Percentiles rank a stretch among this genome's conserved stretches.
phyloP scores from a whole-genome alignment of 805 yeast species.

The Kodamaea jinghongensis region DNA sequence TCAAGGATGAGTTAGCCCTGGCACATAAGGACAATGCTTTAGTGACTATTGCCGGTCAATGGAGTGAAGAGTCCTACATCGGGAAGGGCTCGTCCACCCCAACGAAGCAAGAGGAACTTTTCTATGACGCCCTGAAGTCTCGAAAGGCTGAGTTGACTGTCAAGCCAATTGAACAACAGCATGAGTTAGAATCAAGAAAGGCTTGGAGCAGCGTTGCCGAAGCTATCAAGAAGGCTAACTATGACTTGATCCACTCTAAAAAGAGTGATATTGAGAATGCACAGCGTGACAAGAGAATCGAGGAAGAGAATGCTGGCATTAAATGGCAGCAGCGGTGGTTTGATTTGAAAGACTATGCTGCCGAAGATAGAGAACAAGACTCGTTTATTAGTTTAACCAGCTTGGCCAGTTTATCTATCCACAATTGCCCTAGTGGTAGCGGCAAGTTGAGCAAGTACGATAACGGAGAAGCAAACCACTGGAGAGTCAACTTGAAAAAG shows the following conservation, averaged over 20 bases:
- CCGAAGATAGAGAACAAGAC: slow-evolving; percentile 21
- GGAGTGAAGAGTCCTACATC: slow-evolving; percentile 78
- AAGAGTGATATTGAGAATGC: slow-evolving; percentile 78
- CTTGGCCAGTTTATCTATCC: slow-evolving; percentile 54
- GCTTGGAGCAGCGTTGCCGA: slow-evolving; percentile 92
- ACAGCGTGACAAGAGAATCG: slow-evolving; percentile 78
- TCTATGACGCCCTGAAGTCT: slow-evolving; percentile 58
- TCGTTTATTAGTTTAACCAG: slow-evolving; percentile 35
- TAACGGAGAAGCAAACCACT: slow-evolving; percentile 52
- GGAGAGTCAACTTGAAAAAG: slow-evolving; percentile 61
- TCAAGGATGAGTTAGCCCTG: slow-evolving; percentile 47
- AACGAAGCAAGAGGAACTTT: slow-evolving; percentile 45
- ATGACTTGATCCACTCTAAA: slow-evolving; percentile 67
- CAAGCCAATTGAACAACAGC: slow-evolving; percentile 80
- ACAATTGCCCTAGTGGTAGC: slow-evolving; percentile 69
- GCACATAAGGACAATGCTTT: slow-evolving; percentile 59
- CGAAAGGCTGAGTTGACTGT: slow-evolving; percentile 60
- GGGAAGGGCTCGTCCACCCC: slow-evolving; percentile 52
- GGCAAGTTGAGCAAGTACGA: slow-evolving; percentile 55
- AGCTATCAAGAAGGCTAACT: slow-evolving; percentile 76
- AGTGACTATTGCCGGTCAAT: slow-evolving; percentile 84
- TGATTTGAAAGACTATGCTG: slow-evolving; percentile 35
- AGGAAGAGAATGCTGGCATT: slow-evolving; percentile 61
- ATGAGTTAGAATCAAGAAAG: slow-evolving; percentile 75
- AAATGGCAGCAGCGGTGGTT: slow-evolving; percentile 87